Percentiles rank a stretch among this genome's conserved stretches.
Conservation (phyloP, 2,329 filamentous ascomycete species). For the Arthrobotrys sinensis region DNA sequence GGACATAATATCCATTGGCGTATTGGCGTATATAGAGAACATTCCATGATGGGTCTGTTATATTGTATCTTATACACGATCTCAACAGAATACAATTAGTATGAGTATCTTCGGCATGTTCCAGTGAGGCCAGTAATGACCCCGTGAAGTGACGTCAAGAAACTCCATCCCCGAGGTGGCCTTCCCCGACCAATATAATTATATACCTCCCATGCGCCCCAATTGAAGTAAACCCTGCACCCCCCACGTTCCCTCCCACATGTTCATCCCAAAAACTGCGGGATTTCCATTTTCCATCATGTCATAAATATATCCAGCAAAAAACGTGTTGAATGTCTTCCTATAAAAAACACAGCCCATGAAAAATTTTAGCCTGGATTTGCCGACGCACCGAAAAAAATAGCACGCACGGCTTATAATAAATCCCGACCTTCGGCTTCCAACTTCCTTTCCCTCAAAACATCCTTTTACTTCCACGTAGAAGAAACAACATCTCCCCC, state of each 20-base stretch:
- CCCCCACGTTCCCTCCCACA: slow-evolving; percentile 20
- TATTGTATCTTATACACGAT: too few relatives aligned
- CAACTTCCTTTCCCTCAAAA: too few relatives aligned
- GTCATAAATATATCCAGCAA: slow-evolving; percentile 5
- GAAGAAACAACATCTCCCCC: background rate
- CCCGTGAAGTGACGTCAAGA: slow-evolving; percentile 20
- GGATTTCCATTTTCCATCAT: slow-evolving; percentile 26
- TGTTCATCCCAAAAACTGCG: slow-evolving; percentile 25
- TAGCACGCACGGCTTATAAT: background rate
- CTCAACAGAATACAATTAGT: too few relatives aligned
- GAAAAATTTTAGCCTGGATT: slow-evolving; percentile 27
- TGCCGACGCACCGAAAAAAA: slow-evolving; percentile 30
- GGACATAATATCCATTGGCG: background rate
- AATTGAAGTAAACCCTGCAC: background rate
- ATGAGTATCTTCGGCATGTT: background rate
- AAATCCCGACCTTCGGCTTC: slow-evolving; percentile 29
- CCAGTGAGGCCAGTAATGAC: background rate
- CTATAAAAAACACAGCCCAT: background rate
- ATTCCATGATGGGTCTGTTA: too few relatives aligned
- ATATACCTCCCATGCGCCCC: background rate
- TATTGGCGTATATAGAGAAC: background rate
- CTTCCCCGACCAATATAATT: background rate
- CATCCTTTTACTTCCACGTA: background rate
- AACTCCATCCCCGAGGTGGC: background rate
- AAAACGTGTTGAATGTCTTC: background rate